Conservation (phyloP, 352 stramenopile species). For the Nothophytophthora sp. region DNA sequence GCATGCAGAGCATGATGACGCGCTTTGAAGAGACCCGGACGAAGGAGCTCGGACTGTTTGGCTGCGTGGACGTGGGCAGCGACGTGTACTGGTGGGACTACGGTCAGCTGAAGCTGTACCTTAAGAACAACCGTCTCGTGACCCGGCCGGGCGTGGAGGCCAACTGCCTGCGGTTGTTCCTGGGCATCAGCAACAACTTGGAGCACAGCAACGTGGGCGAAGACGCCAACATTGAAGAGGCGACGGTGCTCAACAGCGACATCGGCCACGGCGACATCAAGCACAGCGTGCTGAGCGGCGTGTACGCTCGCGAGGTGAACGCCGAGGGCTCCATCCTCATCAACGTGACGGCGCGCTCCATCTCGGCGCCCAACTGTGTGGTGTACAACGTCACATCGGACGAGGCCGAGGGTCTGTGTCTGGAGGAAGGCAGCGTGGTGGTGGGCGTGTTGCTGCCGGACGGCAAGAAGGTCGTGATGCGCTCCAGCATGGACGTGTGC, state of each 20-base stretch:
- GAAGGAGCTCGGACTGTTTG: conserved; percentile 91
- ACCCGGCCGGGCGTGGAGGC: conserved; percentile 83
- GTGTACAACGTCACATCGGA: conserved; percentile 98
- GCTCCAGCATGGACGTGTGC: conserved; percentile 92
- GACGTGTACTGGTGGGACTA: conserved; percentile 99
- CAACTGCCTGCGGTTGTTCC: conserved; percentile 76
- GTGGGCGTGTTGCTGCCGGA: conserved; percentile 93
- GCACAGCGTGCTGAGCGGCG: conserved; percentile 89
- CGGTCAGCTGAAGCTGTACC: conserved; percentile 98
- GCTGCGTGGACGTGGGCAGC: conserved; percentile 96
- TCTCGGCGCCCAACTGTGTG: conserved; percentile 94
- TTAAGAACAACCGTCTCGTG: conserved; percentile 96
- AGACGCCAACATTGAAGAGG: conserved; percentile 53
- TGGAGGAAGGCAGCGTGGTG: conserved; percentile 93
- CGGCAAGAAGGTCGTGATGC: conserved; percentile 93
- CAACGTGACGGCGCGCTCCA: conserved; percentile 97
- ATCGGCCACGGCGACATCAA: conserved; percentile 68
- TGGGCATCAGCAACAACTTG: conserved; percentile 77
- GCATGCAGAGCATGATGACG: conserved; percentile 92
- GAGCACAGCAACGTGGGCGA: conserved; percentile 78
- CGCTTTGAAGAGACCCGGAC: conserved; percentile 73
- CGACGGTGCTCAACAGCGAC: conserved; percentile 82
- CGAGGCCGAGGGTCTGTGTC: conserved; percentile 86
- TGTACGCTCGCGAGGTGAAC: conserved; percentile 89
- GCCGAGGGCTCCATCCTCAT: conserved; percentile 97